Evolutionary conservation across 495 filamentous ascomycete genomes (phyloP).

Genomic region (Apiosordaria backusii): DNA sequence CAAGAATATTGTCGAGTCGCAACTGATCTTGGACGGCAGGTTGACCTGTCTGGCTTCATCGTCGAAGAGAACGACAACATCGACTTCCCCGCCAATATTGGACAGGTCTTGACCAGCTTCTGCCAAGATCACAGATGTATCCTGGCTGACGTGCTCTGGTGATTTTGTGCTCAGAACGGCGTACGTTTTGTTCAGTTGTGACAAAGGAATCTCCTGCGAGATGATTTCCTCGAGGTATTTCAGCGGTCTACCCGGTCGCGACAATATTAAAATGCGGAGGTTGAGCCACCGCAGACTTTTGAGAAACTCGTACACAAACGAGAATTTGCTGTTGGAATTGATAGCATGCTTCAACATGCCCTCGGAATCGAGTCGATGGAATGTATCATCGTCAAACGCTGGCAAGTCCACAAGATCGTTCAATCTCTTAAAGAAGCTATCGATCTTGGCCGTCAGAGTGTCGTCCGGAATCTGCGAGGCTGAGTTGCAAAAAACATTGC

Average conservation of each 20-base stretch:
- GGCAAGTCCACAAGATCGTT: slow-evolving; percentile 44
- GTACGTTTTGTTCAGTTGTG: slow-evolving; percentile 25
- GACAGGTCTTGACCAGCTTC: slow-evolving; percentile 22
- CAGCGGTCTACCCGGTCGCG: slow-evolving; percentile 34
- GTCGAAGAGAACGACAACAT: slow-evolving; percentile 44
- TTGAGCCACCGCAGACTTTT: slow-evolving; percentile 29
- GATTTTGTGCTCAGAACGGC: slow-evolving; percentile 17
- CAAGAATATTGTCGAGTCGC: slow-evolving; percentile 28
- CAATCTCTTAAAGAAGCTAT: slow-evolving; percentile 37
- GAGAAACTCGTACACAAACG: slow-evolving; percentile 45
- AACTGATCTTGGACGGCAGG: slow-evolving; percentile 16
- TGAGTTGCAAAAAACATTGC: slow-evolving; percentile 25
- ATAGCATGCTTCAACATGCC: slow-evolving; percentile 38
- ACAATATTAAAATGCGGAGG: slow-evolving; percentile 40
- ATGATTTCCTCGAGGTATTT: slow-evolving; percentile 40
- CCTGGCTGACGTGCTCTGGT: neutral
- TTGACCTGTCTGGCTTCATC: slow-evolving; percentile 31
- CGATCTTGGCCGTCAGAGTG: slow-evolving; percentile 31
- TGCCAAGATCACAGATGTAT: slow-evolving; percentile 22
- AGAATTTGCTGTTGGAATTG: slow-evolving; percentile 44
- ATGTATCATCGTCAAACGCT: slow-evolving; percentile 31
- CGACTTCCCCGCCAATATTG: slow-evolving; percentile 17
- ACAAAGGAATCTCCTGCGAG: neutral
- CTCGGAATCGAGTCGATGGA: slow-evolving; percentile 27
- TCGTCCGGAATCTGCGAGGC: slow-evolving; percentile 25